Conservation (phyloP, 225 moss, liverwort and hornwort genomes). For the Lunularia cruciata region DNA sequence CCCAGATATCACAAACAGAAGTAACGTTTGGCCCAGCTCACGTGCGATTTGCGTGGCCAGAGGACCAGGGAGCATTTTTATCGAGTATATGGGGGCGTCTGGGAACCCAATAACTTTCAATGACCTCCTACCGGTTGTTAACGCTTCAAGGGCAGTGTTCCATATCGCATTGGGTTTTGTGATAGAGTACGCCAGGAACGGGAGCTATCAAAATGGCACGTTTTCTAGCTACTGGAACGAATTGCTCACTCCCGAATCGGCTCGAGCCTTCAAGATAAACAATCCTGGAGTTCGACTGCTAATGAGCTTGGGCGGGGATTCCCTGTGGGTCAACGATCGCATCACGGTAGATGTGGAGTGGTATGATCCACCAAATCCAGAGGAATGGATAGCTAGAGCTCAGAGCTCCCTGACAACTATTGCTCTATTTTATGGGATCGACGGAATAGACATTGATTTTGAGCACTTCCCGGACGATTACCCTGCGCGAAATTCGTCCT, state of each 20-base stretch:
- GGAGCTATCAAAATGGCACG: slow-evolving; percentile 29
- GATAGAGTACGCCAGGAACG: slow-evolving; percentile 24
- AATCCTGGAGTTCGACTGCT: slow-evolving; percentile 31
- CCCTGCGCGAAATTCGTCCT: slow-evolving; percentile 1
- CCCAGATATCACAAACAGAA: slow-evolving; percentile 11
- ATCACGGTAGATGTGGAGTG: slow-evolving; percentile 17
- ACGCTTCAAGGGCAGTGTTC: background rate
- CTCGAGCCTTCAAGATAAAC: slow-evolving; percentile 22
- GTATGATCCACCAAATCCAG: slow-evolving; percentile 23
- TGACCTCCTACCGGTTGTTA: slow-evolving; percentile 21
- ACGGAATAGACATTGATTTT: slow-evolving; percentile 49
- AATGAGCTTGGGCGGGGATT: slow-evolving; percentile 42
- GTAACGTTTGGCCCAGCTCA: slow-evolving; percentile 24
- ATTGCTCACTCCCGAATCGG: slow-evolving; percentile 20
- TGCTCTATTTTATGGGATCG: slow-evolving; percentile 26
- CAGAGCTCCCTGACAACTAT: slow-evolving; percentile 29
- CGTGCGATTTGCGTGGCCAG: slow-evolving; percentile 3
- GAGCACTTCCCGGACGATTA: slow-evolving; percentile 24
- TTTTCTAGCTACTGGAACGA: slow-evolving; percentile 31
- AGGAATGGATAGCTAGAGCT: slow-evolving; percentile 36
- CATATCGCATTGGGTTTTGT: slow-evolving; percentile 33
- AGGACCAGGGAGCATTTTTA: slow-evolving; percentile 24
- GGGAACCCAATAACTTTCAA: slow-evolving; percentile 18
- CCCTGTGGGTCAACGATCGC: slow-evolving; percentile 8
- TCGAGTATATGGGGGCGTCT: slow-evolving; percentile 38